These are phyloP conservation scores for Aspergillus ellipticus DNA, from an alignment of 495 filamentous ascomycete genomes.

Conservation along the genomic window DNA sequence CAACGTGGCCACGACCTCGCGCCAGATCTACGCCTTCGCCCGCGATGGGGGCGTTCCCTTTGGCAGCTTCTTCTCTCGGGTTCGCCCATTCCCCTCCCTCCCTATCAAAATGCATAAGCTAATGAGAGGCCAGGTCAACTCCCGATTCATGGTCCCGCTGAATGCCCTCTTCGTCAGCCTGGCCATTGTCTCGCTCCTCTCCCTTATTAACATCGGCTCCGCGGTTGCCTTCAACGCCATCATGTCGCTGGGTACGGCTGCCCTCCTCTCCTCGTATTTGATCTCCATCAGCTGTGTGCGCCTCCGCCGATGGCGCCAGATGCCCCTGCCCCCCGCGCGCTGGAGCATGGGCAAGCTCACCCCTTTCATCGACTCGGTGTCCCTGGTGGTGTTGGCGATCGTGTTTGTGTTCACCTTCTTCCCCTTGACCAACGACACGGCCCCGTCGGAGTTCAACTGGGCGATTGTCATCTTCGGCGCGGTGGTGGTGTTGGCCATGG, in stretches of 20 bases:
- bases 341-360: constrained; percentile 35
- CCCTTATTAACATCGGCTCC: constrained; percentile 46
- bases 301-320: constrained; percentile 28
- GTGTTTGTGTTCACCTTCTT: constrained; percentile 39
- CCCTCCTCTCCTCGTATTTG: constrained; percentile 44
- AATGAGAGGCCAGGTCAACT: constrained; percentile 34
- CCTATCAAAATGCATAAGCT: too few relatives aligned
- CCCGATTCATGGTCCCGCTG: constrained; percentile 32
- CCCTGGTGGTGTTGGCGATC: constrained; percentile 41
- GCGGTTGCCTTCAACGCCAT: constrained; percentile 45
- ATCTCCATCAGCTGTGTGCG: constrained; percentile 40
- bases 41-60: constrained; percentile 51
- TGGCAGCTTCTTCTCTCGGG: constrained; percentile 38
- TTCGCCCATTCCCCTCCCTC: constrained; percentile 15
- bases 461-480: constrained; percentile 42
- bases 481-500: constrained; percentile 39
- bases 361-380: constrained; percentile 22
- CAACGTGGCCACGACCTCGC: constrained; percentile 46
- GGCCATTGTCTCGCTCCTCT: constrained; percentile 33
- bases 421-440: constrained; percentile 2
- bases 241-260: constrained; percentile 39
- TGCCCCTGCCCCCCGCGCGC: constrained; percentile 32
- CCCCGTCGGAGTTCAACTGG: background rate
- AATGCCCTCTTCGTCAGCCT: constrained; percentile 38
- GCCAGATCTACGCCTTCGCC: constrained; percentile 54